phyloP scores from a whole-genome alignment of 2,329 filamentous ascomycete genomes.

The Beauveria asiatica region DNA sequence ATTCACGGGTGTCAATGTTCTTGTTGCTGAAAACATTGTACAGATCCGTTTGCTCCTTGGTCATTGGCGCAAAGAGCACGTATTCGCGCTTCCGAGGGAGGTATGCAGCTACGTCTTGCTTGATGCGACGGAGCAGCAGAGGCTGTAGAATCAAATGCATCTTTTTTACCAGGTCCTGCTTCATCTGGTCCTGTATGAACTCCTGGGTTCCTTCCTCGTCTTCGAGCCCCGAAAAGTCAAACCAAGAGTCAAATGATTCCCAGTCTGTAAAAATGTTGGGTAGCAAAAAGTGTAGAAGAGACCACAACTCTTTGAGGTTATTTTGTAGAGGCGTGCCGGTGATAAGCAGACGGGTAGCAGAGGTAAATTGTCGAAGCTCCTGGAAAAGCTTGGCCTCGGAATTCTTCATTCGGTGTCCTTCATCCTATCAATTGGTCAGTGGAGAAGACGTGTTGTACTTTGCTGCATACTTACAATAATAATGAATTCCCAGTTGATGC shows the following conservation, averaged over 20 bases:
- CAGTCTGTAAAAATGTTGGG: constrained; percentile 90
- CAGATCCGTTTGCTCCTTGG: constrained; percentile 79
- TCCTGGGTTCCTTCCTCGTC: constrained; percentile 73
- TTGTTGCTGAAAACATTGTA: constrained; percentile 61
- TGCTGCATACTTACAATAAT: constrained; percentile 59
- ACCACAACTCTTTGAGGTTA: constrained; percentile 92
- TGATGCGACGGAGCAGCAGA: constrained; percentile 77
- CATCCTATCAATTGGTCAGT: constrained; percentile 48
- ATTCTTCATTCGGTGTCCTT: constrained; percentile 96
- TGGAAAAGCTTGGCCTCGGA: constrained; percentile 87
- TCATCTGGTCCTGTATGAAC: constrained; percentile 67
- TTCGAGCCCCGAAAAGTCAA: constrained; percentile 88
- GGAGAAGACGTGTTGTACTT: not conserved
- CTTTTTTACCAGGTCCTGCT: constrained; percentile 50
- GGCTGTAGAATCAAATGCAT: constrained; percentile 92
- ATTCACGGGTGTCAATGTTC: constrained; percentile 56
- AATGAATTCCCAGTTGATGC: constrained; percentile 94
- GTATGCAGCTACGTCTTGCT: constrained; percentile 83
- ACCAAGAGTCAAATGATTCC: constrained; percentile 91
- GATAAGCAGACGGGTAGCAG: constrained; percentile 83
- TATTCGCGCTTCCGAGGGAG: constrained; percentile 97
- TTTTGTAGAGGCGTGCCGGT: constrained; percentile 95
- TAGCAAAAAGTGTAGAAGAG: constrained; percentile 83
- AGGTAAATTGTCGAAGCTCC: constrained; percentile 79
- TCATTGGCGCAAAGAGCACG: constrained; percentile 87